These are phyloP conservation scores for Rubia peregrina DNA, from an alignment of 305 asterid genomes.

Conservation along the genomic window DNA sequence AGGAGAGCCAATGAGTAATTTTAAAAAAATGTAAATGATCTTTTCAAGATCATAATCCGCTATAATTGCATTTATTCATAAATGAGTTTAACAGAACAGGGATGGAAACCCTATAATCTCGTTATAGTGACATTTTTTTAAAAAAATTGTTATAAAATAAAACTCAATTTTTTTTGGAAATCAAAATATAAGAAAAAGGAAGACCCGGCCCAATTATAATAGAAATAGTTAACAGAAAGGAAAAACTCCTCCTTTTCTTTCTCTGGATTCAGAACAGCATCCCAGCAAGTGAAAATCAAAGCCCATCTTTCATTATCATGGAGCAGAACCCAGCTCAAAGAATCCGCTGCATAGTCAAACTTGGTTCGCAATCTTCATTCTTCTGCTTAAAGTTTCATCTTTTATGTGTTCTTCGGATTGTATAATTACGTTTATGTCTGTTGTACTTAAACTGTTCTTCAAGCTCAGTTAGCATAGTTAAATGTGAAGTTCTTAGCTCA, in stretches of 20 bases:
- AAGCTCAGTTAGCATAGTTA: not conserved
- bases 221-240: not conserved
- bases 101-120: too few species aligned
- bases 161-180: too few species aligned
- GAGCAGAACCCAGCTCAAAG: slow-evolving; percentile 28
- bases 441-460: not conserved
- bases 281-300: not conserved
- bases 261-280: not conserved
- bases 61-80: too few species aligned
- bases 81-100: too few species aligned
- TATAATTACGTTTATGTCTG: not conserved
- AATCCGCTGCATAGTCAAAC: slow-evolving; percentile 80
- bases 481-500: not conserved
- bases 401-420: not conserved
- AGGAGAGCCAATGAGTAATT: too few species aligned
- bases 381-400: not conserved
- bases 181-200: too few species aligned
- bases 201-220: not conserved
- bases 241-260: not conserved
- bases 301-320: slow-evolving; percentile 25
- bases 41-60: too few species aligned
- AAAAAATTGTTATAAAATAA: too few species aligned
- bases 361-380: slow-evolving; percentile 39
- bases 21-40: too few species aligned
- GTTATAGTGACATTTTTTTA: too few species aligned